Evolutionary conservation across 2,329 filamentous ascomycete species (phyloP).

Genomic region (Rhexocercosporidium sp.): DNA sequence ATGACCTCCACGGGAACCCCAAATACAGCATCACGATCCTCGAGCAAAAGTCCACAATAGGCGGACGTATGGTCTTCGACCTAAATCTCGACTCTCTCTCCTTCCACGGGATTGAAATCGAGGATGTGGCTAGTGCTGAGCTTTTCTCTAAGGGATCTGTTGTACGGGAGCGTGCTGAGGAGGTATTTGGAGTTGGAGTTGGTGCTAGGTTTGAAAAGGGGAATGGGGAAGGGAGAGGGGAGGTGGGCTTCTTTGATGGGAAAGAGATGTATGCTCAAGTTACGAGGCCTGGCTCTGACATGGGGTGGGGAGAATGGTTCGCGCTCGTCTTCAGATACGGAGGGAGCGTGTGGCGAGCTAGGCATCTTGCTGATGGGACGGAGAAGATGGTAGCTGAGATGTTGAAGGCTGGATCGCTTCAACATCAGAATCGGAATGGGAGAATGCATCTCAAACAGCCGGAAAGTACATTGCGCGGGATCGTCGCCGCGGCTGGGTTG

Average conservation of each 20-base stretch:
- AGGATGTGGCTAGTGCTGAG: not conserved
- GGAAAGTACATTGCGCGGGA: not conserved
- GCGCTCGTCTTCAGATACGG: not conserved
- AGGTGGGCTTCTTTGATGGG: not conserved
- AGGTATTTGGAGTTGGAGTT: too few species aligned
- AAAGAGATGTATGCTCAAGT: not conserved
- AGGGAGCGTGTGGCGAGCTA: not conserved
- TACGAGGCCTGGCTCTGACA: not conserved
- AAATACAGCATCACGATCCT: conserved; percentile 21
- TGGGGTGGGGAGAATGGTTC: not conserved
- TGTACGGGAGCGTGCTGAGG: not conserved
- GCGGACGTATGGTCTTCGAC: conserved; percentile 21
- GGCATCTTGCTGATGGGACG: not conserved
- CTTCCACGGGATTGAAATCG: not conserved
- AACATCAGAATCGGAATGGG: not conserved
- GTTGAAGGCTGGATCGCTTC: not conserved
- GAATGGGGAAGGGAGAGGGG: not conserved
- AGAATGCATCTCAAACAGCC: too few species aligned
- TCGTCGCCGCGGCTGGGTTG: not conserved
- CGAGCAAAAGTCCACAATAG: conserved; percentile 16
- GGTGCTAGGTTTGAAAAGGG: too few species aligned
- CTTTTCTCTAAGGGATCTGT: not conserved
- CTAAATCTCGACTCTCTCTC: not conserved
- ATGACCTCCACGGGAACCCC: not conserved
- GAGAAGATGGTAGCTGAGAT: not conserved